Base-by-base conservation (phyloP, 768 basidiomycete species). In the Agaricus subrufescens region DNA sequence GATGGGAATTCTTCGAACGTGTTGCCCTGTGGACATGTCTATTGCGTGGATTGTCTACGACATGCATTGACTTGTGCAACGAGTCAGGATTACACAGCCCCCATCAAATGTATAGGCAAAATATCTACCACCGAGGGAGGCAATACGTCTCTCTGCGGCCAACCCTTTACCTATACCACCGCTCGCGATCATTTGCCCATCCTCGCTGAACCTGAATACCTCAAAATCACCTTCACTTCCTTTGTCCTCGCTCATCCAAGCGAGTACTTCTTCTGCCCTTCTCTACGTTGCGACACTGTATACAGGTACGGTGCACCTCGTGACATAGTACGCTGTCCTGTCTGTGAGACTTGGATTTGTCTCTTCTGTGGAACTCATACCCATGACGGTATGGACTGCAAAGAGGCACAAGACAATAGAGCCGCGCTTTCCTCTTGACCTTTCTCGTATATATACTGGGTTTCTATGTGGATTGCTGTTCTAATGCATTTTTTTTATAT, bases 251-350 rank as follows among this genome's bases (percentile, higher is more conserved):
- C 66, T 10, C 69, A 65, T 30, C 64, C 71, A 1, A 62, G 72
- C 29, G 72, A 75, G n/a, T 75, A 75, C 59, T 76, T 75, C 57
- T 80, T 79, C 67, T 86, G 84, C 63, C 82, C 84, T 1, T 74
- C 78, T 2, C 68, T 76, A 3, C 69, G 76, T 50, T 86, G 85
- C 61, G 61, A 73, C 43, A 71, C 74, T 11, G 71, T 83, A 15
- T 81, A 82, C 63, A 65, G 70, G 25, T 56, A 59, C 12, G 65
- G 66, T 19, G 59, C 60, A 23, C 52, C 62, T 25, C 66, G 65
- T 5, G 57, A 66, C 19, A 64, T 63, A 34, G 51, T 68, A 15
- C 64, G 62, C n/a, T 71, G 70, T 48, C 57, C 62, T 19, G 42
- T 59, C 37, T 71, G 70, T 45, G 52, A 48, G 2, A 52, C 62